Evolutionary conservation across 805 yeast genomes (phyloP).

Genomic region (Scheffersomyces coipomensis): DNA sequence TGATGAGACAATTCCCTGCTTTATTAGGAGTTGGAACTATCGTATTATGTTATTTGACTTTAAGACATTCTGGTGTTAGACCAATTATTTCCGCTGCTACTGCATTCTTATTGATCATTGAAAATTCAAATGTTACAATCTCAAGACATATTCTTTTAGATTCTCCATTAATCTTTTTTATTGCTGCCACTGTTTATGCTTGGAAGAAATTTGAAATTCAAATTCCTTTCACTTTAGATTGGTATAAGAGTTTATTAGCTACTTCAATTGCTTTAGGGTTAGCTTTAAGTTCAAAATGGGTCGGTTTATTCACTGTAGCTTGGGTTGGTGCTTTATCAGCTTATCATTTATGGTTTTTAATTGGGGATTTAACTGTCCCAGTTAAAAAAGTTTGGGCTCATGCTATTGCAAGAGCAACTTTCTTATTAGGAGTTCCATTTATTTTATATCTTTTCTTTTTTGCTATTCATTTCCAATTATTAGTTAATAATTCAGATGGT

Average conservation of each 20-base stretch:
- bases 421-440: conserved; percentile 59
- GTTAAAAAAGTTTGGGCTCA: conserved; percentile 44
- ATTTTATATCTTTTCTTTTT: conserved; percentile 57
- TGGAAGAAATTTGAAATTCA: conserved; percentile 65
- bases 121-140: conserved; percentile 68
- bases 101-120: conserved; percentile 55
- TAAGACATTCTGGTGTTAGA: conserved; percentile 70
- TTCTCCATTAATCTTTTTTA: conserved; percentile 73
- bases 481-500: conserved; percentile 67
- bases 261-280: conserved; percentile 72
- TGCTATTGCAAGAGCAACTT: conserved; percentile 47
- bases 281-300: conserved; percentile 79
- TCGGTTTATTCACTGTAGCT: conserved; percentile 75
- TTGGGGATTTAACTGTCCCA: conserved; percentile 66
- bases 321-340: conserved; percentile 70
- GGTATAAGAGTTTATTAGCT: conserved; percentile 61
- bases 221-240: conserved; percentile 54
- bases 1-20: conserved; percentile 73
- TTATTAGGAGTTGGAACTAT: conserved; percentile 67
- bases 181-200: conserved; percentile 67
- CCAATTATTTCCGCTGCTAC: conserved; percentile 61
- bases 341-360: conserved; percentile 64
- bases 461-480: conserved; percentile 58
- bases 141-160: conserved; percentile 75
- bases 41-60: conserved; percentile 61